Base-by-base conservation (phyloP, 352 stramenopile genomes). In the Phytophthora pluvialis region DNA sequence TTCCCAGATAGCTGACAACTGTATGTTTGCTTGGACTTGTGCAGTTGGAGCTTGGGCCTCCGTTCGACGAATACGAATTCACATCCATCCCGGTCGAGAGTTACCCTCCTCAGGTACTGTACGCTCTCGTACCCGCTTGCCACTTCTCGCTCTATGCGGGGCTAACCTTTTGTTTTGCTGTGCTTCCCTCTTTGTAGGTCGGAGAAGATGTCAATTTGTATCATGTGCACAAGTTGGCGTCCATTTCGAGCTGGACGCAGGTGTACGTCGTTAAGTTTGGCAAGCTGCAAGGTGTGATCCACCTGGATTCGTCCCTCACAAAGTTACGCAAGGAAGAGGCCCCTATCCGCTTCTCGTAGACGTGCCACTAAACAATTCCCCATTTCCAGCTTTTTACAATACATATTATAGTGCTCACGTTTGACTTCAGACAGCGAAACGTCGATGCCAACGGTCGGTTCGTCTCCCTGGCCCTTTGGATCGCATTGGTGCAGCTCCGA, bases 171-270 rank as follows among this genome's bases (percentile, higher is more conserved):
- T 40, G 4, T 33, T 42, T 40, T 29, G 18, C 5, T 39, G 21
- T 36, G 8, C 21, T 9, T 33, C 21, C 21, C 21, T 21, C n/a
- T 26, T 56, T 3, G 10, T 58, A 90, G 72, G 83, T 92, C 0
- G 83, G 80, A 4, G 80, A 92, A 49, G 63, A 78, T 40, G 83
- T 93, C 10, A 89, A 91, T 36, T 63, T 94, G 16, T 86, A 77
- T 45, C 78, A 75, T 12, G 78, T 94, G 13, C 85, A 93, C 72
- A 88, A 90, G 29, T 70, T 91, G 40, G 82, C 86, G 6, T 78
- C 82, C n/a, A 90, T 93, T 60, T 88, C 81, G 36, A 89, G 91
- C 63, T 93, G 84, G 86, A 92, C 84, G 11, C 83, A 94, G 45
- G 82, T 94, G 12, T 93, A 92, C 57, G 86, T 93, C 25, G 77